Conservation (phyloP, 345 rosid species). For the Salix arbutifolia region DNA sequence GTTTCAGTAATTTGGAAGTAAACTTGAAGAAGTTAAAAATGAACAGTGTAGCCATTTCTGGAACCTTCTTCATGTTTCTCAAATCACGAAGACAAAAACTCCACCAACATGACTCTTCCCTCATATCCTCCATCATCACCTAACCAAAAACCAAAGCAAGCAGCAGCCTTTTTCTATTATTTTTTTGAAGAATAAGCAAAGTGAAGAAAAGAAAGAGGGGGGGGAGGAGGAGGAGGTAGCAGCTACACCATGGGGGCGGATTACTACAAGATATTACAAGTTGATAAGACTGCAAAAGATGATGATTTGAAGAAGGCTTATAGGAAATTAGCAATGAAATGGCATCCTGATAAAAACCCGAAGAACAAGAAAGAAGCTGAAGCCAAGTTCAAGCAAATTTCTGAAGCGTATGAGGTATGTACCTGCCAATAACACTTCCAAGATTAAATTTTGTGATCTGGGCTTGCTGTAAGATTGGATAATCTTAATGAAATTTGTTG, state of each 20-base stretch:
- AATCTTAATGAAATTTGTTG: background rate
- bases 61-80: slow-evolving; percentile 5
- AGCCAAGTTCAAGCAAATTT: slow-evolving; percentile 26
- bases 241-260: slow-evolving; percentile 18
- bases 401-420: slow-evolving; percentile 28
- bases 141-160: background rate
- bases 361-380: slow-evolving; percentile 26
- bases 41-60: background rate
- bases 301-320: slow-evolving; percentile 33
- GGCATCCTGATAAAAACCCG: slow-evolving; percentile 32
- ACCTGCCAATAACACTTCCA: background rate
- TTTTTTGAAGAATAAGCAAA: background rate
- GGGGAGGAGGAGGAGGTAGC: background rate
- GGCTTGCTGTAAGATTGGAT: background rate
- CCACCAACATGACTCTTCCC: too few relatives aligned
- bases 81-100: background rate
- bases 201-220: slow-evolving; percentile 1
- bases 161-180: background rate
- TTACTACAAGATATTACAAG: slow-evolving; percentile 26
- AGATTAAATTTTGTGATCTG: background rate
- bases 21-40: background rate
- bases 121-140: background rate
- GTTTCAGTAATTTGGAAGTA: too few relatives aligned
- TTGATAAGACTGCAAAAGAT: slow-evolving; percentile 16
- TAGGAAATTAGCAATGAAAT: slow-evolving; percentile 29